phyloP scores from a whole-genome alignment of 352 stramenopile genomes.

The Globisporangium paddicum region DNA sequence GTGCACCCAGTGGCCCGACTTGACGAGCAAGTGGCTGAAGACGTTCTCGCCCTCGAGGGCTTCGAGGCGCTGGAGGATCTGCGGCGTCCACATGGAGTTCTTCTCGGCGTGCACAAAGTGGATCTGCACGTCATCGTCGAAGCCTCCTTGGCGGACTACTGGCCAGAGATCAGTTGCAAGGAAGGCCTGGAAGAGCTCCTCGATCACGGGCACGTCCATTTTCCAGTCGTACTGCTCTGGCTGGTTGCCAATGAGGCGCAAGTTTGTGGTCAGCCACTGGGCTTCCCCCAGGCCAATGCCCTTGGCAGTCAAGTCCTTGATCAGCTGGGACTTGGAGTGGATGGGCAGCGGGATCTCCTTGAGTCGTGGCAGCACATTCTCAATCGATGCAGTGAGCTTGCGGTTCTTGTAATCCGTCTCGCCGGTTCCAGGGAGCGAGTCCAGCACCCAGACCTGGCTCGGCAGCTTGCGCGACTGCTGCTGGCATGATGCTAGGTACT shows the following conservation, averaged over 20 bases:
- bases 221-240: conserved; percentile 77
- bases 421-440: conserved; percentile 60
- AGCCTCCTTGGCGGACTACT: conserved; percentile 31
- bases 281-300: conserved; percentile 60
- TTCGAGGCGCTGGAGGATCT: conserved; percentile 40
- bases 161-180: conserved; percentile 65
- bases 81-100: conserved; percentile 72
- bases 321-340: conserved; percentile 57
- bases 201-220: conserved; percentile 72
- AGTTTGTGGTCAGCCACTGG: conserved; percentile 81
- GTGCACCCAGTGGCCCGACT: conserved; percentile 83
- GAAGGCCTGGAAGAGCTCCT: conserved; percentile 70
- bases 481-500: conserved; percentile 54
- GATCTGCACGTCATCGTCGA: conserved; percentile 35
- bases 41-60: conserved; percentile 39
- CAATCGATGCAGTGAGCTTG: conserved; percentile 61
- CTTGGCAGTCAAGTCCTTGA: conserved; percentile 54
- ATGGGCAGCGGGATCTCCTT: conserved; percentile 76
- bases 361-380: conserved; percentile 59
- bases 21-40: conserved; percentile 60
- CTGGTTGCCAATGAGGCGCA: conserved; percentile 40
- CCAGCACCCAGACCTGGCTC: conserved; percentile 64
- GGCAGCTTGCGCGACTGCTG: conserved; percentile 34
- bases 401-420: conserved; percentile 60
- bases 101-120: conserved; percentile 76